Conservation (phyloP, 192 early-diverging fungal genomes). For the Jimgerdemannia lactiflua region DNA sequence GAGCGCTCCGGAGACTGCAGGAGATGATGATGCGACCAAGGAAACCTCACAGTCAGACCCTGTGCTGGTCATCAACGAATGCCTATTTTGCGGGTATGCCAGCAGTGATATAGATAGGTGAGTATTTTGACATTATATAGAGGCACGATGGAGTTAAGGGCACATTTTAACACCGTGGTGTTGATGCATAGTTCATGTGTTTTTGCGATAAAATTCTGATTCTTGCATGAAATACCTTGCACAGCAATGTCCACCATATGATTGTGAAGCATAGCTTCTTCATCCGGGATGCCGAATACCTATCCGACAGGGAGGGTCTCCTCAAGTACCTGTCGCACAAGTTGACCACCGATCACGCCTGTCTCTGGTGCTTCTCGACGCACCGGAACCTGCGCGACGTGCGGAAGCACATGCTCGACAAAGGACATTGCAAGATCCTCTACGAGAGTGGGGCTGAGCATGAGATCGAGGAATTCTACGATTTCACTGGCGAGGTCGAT, state of each 20-base stretch:
- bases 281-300: conserved; percentile 21
- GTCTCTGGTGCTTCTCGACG: conserved; percentile 29
- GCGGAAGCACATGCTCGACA: conserved; percentile 32
- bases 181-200: too few relatives aligned
- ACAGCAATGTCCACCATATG: conserved; percentile 28
- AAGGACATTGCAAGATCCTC: conserved; percentile 34
- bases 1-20: too few relatives aligned
- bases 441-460: conserved; percentile 30
- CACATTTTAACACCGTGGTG: too few relatives aligned
- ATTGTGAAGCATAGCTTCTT: conserved; percentile 27
- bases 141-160: too few relatives aligned
- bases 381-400: conserved; percentile 20
- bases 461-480: conserved; percentile 30
- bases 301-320: conserved; percentile 27
- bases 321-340: conserved; percentile 30
- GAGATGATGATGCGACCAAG: too few relatives aligned
- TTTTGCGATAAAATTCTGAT: too few relatives aligned
- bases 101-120: too few relatives aligned
- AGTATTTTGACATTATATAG: too few relatives aligned
- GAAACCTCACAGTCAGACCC: too few relatives aligned
- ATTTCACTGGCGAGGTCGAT: conserved; percentile 1
- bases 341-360: conserved; percentile 15
- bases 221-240: too few relatives aligned
- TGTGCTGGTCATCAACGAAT: too few relatives aligned
- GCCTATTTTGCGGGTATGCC: too few relatives aligned